Conservation (phyloP, 345 rosid genomes). For the Lepidium aucheri region DNA sequence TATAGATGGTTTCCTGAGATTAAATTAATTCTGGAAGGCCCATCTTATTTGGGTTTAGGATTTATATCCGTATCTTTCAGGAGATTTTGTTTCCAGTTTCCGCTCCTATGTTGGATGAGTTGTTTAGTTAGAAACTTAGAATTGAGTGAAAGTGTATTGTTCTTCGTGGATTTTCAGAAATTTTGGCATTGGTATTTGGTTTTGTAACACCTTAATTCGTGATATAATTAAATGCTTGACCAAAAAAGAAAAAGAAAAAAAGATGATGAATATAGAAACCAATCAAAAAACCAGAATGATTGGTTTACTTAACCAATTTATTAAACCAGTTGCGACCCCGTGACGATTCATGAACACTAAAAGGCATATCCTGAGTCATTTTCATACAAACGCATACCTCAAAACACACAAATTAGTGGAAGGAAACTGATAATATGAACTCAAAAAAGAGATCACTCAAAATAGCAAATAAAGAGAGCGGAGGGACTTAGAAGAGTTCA, state of each 20-base stretch:
- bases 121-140: too few species aligned
- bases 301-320: constrained; percentile 4
- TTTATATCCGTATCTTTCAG: too few species aligned
- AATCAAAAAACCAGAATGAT: not conserved
- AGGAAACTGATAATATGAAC: not conserved
- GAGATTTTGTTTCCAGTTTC: too few species aligned
- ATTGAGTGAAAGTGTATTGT: too few species aligned
- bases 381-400: constrained; percentile 16
- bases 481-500: constrained; percentile 41
- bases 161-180: too few species aligned
- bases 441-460: not conserved
- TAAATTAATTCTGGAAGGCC: too few species aligned
- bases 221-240: not conserved
- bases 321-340: constrained; percentile 12
- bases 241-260: not conserved
- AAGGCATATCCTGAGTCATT: constrained; percentile 10
- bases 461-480: not conserved
- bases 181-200: too few species aligned
- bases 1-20: too few species aligned
- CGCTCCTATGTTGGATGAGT: too few species aligned
- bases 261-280: not conserved
- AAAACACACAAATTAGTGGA: not conserved
- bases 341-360: not conserved
- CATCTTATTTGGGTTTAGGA: too few species aligned
- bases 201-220: too few species aligned